Evolutionary conservation across 139 green algal species (phyloP).

Genomic region (Eudorina sp.): DNA sequence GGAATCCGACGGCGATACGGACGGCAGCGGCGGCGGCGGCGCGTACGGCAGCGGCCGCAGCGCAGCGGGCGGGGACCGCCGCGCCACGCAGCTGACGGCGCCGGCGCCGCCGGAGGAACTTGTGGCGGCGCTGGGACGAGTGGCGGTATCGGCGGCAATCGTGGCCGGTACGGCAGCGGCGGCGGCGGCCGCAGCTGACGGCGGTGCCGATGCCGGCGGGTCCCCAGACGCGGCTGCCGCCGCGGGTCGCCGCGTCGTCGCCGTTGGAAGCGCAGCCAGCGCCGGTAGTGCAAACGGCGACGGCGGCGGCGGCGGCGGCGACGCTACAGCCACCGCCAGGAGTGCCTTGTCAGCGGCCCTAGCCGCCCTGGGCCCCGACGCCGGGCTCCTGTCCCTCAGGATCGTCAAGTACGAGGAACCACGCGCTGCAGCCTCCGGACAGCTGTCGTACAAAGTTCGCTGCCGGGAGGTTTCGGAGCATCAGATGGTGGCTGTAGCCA

Average conservation of each 20-base stretch:
- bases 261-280: background rate
- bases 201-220: background rate
- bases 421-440: background rate
- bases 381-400: background rate
- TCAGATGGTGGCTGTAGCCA: background rate
- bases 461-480: background rate
- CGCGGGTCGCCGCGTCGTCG: background rate
- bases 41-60: background rate
- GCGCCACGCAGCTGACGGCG: background rate
- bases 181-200: too few species aligned
- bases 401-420: background rate
- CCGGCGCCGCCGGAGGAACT: slow-evolving; percentile 38
- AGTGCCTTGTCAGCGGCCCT: background rate
- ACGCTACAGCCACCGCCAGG: background rate
- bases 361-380: background rate
- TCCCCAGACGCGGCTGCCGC: background rate
- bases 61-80: background rate
- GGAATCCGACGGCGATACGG: background rate
- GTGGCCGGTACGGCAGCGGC: background rate
- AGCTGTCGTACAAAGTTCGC: background rate
- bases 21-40: slow-evolving; percentile 2
- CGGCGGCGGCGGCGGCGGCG: background rate
- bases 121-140: background rate
- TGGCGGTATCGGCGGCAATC: background rate
- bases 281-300: background rate